Percentiles rank a stretch among this genome's conserved stretches.
Conservation (phyloP, 441 rosid species). For the Lepidium campestre region DNA sequence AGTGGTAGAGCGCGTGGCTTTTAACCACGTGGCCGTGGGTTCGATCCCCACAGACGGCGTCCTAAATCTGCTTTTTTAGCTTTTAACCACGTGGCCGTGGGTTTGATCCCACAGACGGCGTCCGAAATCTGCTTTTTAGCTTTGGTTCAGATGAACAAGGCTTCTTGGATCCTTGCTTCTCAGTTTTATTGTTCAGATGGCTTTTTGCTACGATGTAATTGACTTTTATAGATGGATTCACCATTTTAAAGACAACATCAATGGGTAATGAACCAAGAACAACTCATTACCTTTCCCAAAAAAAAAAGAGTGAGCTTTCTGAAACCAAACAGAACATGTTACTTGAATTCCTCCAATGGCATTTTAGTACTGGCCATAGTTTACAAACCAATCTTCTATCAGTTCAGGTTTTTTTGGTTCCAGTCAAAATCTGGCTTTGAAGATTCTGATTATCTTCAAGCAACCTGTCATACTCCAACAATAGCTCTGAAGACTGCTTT, state of each 20-base stretch:
- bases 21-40: slow-evolving; percentile 37
- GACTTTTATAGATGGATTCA: neutral
- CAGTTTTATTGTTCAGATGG: neutral
- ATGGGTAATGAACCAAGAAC: neutral
- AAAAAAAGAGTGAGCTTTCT: neutral
- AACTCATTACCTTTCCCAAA: neutral
- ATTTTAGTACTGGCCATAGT: neutral
- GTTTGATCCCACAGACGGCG: slow-evolving; percentile 32
- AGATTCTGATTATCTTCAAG: slow-evolving; percentile 90
- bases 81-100: slow-evolving; percentile 33
- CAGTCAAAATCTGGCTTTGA: slow-evolving; percentile 56
- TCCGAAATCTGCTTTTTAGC: too few species aligned
- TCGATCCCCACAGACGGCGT: slow-evolving; percentile 31
- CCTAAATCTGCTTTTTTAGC: too few species aligned
- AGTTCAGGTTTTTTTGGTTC: slow-evolving; percentile 12
- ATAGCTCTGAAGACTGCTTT: slow-evolving; percentile 78
- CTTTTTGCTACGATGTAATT: neutral
- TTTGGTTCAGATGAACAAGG: neutral
- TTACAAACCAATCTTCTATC: slow-evolving; percentile 9
- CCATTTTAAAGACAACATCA: neutral
- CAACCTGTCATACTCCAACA: slow-evolving; percentile 82
- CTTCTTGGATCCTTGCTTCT: neutral
- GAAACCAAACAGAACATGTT: neutral
- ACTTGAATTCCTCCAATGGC: neutral
- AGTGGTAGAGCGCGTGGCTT: slow-evolving; percentile 38